Evolutionary conservation across 345 rosid genomes (phyloP).

Genomic region (Salix brachista): DNA sequence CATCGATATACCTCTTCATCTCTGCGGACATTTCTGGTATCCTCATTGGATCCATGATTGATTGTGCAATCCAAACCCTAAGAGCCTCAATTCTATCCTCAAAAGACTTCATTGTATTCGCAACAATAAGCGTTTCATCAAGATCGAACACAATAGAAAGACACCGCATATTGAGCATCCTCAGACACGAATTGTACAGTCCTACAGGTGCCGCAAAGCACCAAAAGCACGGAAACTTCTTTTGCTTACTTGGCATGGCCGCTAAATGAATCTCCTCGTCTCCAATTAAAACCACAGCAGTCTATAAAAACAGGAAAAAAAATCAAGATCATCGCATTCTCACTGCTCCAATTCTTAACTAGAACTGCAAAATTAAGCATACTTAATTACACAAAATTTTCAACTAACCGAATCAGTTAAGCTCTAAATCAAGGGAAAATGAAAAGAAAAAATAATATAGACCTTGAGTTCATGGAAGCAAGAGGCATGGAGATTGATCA

Average conservation of each 20-base stretch:
- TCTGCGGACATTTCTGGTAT: slow-evolving; percentile 69
- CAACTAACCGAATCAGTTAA: neutral
- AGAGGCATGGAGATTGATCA: slow-evolving; percentile 82
- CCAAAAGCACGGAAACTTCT: slow-evolving; percentile 98
- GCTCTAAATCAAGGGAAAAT: neutral
- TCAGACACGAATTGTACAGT: slow-evolving; percentile 68
- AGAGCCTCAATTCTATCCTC: slow-evolving; percentile 84
- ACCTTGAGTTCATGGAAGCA: slow-evolving; percentile 92
- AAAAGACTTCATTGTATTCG: slow-evolving; percentile 91
- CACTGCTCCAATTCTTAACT: neutral
- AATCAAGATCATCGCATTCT: neutral
- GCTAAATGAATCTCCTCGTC: slow-evolving; percentile 90
- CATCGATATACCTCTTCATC: slow-evolving; percentile 68
- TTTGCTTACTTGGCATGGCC: slow-evolving; percentile 98
- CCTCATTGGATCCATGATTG: slow-evolving; percentile 48
- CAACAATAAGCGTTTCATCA: slow-evolving; percentile 94
- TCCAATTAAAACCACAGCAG: slow-evolving; percentile 80
- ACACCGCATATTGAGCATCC: slow-evolving; percentile 81
- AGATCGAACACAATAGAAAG: slow-evolving; percentile 92
- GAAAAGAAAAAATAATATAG: neutral
- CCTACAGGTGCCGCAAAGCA: slow-evolving; percentile 73
- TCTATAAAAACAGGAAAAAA: slow-evolving; percentile 34
- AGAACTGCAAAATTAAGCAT: neutral
- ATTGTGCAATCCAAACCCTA: slow-evolving; percentile 58
- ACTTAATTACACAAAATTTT: neutral